Base-by-base conservation (phyloP, 306 rosid genomes). In the Prunus mume region DNA sequence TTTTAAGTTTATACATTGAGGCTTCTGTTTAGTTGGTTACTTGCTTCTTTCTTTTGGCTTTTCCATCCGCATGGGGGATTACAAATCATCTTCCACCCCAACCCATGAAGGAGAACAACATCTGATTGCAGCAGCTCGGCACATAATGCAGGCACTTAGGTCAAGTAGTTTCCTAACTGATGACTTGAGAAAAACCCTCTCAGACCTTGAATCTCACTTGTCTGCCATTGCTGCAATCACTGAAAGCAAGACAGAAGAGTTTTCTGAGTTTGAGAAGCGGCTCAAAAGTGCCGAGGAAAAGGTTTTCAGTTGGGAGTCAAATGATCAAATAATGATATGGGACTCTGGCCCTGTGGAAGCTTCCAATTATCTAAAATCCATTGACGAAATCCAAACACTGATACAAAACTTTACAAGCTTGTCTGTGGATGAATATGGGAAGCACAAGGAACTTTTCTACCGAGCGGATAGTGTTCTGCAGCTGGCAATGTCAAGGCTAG, bases 401-500 rank as follows among this genome's bases (percentile, higher is more conserved):
- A 77, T 34, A n/a, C 90, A 81, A 71, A 82, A 74, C 63, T 70
- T 91, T 63, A 78, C 75, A 61, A 77, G 74, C 58, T 72, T 69
- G 69, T 43, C 82, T 32, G 56, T n/a, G 45, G 67, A 75, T 70
- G 91, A 82, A 41, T 8, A 61, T 24, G 58, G 67, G 78, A 79
- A 88, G 81, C 80, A 68, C 43, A 80, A 75, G 38, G 84, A 88
- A 60, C 90, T 88, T 71, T 79, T 88, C 49, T 69, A 9, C 43
- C 73, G 78, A 67, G 90, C 90, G 1, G 84, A 83, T 25, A 56
- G 76, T 55, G 55, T 85, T 78, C 75, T 91, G 74, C 86, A 88
- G 65, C 71, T 72, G 68, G 88, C 92, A 11, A 91, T 91, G 91
- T 71, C 83, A 5, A 85, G 81, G 85, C 86, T 91, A 27, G 93